These are phyloP conservation scores for Hibiscus mutabilis DNA, from an alignment of 345 rosid species.

Conservation along the genomic window DNA sequence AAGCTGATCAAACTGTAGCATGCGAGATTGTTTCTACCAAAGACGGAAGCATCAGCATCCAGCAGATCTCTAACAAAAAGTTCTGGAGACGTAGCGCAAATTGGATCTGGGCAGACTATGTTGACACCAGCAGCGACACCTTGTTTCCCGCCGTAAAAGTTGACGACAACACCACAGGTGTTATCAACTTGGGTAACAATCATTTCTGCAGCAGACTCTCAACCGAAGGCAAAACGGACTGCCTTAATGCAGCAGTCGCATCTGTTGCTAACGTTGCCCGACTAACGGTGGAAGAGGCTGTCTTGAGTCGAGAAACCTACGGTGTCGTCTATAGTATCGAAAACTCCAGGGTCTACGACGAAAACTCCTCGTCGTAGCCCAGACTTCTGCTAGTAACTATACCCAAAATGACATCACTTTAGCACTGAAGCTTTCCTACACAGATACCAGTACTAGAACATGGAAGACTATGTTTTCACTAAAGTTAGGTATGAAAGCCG, in stretches of 20 bases:
- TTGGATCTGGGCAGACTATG: too few relatives aligned
- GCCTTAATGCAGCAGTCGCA: neutral
- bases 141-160: neutral
- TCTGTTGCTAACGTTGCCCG: neutral
- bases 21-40: too few relatives aligned
- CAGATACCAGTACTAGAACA: neutral
- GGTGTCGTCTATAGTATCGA: neutral
- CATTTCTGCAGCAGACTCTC: neutral
- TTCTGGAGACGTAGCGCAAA: too few relatives aligned
- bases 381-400: neutral
- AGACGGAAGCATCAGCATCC: too few relatives aligned
- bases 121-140: too few relatives aligned
- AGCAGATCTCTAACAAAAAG: too few relatives aligned
- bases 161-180: neutral
- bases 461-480: neutral
- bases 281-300: neutral
- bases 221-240: neutral
- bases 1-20: too few relatives aligned
- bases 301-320: too few relatives aligned
- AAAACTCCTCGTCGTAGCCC: neutral
- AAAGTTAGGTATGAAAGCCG: neutral
- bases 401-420: neutral
- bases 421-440: neutral
- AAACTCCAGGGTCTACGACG: neutral
- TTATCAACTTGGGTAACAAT: neutral